Percentiles rank a stretch among this genome's conserved stretches.
Conservation (phyloP, 441 rosid species). For the Populus hybrid region DNA sequence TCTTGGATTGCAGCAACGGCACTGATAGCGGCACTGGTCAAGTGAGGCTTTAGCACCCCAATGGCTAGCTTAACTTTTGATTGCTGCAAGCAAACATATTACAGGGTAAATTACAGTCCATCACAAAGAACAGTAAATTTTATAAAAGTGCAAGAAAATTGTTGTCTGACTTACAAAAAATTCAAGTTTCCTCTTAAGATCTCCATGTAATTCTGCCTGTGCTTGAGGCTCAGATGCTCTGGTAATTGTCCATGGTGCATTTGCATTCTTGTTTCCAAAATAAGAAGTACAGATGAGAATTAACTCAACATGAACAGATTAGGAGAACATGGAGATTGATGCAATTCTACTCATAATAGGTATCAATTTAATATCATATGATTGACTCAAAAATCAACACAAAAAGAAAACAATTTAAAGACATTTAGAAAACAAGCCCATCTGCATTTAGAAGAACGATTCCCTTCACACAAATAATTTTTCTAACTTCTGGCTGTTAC, state of each 20-base stretch:
- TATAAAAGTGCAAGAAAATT: background rate
- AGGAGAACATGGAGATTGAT: background rate
- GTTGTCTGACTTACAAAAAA: conserved; percentile 53
- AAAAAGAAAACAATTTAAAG: background rate
- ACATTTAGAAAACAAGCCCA: background rate
- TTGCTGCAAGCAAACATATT: conserved; percentile 50
- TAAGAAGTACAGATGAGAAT: background rate
- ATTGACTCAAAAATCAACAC: background rate
- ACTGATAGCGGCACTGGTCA: conserved; percentile 33
- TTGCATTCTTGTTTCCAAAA: conserved; percentile 28
- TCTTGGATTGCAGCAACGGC: conserved; percentile 50
- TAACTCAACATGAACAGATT: background rate
- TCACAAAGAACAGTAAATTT: background rate
- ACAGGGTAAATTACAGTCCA: background rate
- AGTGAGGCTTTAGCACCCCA: conserved; percentile 48
- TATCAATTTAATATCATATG: background rate
- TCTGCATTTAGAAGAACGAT: background rate
- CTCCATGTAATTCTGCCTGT: conserved; percentile 32
- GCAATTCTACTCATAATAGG: background rate
- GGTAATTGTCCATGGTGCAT: conserved; percentile 10
- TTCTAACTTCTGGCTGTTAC: background rate
- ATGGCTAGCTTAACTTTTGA: conserved; percentile 54
- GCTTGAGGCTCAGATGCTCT: conserved; percentile 18
- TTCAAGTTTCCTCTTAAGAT: conserved; percentile 60
- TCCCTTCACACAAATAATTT: background rate